A percentile compares a stretch with the other conserved stretches of the same genome.
These are phyloP conservation scores for Venustampulla echinocandica DNA, from an alignment of 495 filamentous ascomycete genomes.

Conservation along the genomic window DNA sequence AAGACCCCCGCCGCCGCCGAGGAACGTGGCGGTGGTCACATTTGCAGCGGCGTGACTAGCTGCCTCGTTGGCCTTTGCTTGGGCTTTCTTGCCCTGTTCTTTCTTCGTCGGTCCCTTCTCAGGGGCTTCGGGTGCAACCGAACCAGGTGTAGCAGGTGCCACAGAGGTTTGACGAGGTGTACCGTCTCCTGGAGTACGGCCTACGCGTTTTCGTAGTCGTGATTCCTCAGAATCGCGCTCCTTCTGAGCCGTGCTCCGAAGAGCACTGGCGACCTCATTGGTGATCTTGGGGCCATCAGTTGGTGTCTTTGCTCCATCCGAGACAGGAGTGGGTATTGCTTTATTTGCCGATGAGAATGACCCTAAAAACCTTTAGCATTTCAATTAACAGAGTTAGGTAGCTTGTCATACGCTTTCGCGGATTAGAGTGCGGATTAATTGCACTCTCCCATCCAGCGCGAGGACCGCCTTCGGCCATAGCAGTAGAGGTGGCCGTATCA, in stretches of 20 bases:
- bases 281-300: conserved; percentile 9
- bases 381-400: conserved; percentile 1
- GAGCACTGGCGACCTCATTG: conserved; percentile 31
- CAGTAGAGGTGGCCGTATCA: conserved; percentile 25
- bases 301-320: conserved; percentile 19
- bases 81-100: conserved; percentile 49
- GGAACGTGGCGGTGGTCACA: conserved; percentile 43
- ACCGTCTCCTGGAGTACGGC: conserved; percentile 32
- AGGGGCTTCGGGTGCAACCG: conserved; percentile 35
- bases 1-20: conserved; percentile 35
- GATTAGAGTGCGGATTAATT: conserved; percentile 27
- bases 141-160: conserved; percentile 41
- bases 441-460: conserved; percentile 26
- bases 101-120: conserved; percentile 45
- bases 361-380: conserved; percentile 13
- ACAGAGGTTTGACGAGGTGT: conserved; percentile 35
- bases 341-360: conserved; percentile 16
- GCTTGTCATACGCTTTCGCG: conserved; percentile 22
- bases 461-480: conserved; percentile 25
- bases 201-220: conserved; percentile 38
- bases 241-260: conserved; percentile 28
- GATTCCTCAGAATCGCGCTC: conserved; percentile 42
- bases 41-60: conserved; percentile 49
- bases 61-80: conserved; percentile 41
- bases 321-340: conserved; percentile 20